A percentile compares a stretch with the other conserved stretches of the same genome.
Evolutionary conservation across 371 early-diverging fungal species (phyloP).

Genomic region (Mortierella sp.): DNA sequence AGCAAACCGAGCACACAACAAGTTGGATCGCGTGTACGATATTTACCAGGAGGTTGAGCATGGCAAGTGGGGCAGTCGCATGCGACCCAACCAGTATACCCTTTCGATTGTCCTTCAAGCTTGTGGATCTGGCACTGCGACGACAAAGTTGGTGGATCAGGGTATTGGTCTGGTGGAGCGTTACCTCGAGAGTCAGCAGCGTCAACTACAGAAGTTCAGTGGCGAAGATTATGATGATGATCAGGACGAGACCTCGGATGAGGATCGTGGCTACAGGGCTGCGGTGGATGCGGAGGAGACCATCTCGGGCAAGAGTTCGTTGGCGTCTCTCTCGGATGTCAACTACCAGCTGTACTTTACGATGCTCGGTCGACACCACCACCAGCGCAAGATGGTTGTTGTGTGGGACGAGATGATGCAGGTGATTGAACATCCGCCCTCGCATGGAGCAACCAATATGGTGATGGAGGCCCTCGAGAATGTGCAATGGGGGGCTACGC

Average conservation of each 20-base stretch:
- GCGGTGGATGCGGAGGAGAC: not conserved
- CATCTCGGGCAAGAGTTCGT: not conserved
- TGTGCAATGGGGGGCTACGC: conserved; percentile 51
- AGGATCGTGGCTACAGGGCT: not conserved
- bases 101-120: conserved; percentile 47
- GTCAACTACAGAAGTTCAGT: not conserved
- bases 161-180: conserved; percentile 29
- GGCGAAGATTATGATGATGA: conserved; percentile 8
- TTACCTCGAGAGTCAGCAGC: not conserved
- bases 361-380: conserved; percentile 49
- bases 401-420: conserved; percentile 53
- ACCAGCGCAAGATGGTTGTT: conserved; percentile 43
- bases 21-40: conserved; percentile 33
- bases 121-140: conserved; percentile 21
- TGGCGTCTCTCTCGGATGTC: conserved; percentile 23
- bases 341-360: conserved; percentile 44
- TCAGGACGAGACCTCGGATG: not conserved
- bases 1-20: conserved; percentile 28
- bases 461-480: conserved; percentile 47
- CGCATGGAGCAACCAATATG: conserved; percentile 20
- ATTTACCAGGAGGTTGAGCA: conserved; percentile 38
- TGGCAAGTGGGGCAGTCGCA: conserved; percentile 35
- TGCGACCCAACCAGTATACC: conserved; percentile 39
- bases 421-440: conserved; percentile 23
- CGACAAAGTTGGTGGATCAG: conserved; percentile 24